Evolutionary conservation across 2,329 filamentous ascomycete genomes (phyloP).

Genomic region (Fusarium pseudonygamai): DNA sequence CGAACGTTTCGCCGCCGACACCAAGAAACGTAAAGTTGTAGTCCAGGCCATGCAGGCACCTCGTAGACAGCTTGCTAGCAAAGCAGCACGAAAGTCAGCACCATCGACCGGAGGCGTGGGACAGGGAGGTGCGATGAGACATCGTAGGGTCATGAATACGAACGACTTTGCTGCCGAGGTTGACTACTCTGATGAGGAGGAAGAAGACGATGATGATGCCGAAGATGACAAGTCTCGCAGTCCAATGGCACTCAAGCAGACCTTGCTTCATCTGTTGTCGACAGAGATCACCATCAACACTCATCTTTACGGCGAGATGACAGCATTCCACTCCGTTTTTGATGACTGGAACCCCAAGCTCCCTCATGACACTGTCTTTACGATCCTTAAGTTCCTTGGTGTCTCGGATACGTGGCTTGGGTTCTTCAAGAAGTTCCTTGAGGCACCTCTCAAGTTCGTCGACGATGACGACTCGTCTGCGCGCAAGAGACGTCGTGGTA

Average conservation of each 20-base stretch:
- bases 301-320: slow-evolving; percentile 56
- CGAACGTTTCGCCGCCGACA: background rate
- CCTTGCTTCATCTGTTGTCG: slow-evolving; percentile 57
- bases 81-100: background rate
- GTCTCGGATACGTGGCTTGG: slow-evolving; percentile 64
- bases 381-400: slow-evolving; percentile 67
- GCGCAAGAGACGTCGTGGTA: slow-evolving; percentile 59
- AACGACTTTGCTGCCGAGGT: background rate
- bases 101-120: background rate
- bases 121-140: background rate
- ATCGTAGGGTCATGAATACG: background rate
- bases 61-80: background rate
- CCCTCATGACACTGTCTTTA: slow-evolving; percentile 66
- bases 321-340: slow-evolving; percentile 58
- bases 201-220: slow-evolving; percentile 13
- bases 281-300: slow-evolving; percentile 59
- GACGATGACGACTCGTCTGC: slow-evolving; percentile 59
- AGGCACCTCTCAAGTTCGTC: slow-evolving; percentile 66
- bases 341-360: slow-evolving; percentile 55
- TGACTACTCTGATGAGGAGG: background rate
- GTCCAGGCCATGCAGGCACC: background rate
- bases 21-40: slow-evolving; percentile 3
- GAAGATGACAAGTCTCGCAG: slow-evolving; percentile 36
- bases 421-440: slow-evolving; percentile 69
- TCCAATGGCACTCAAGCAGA: slow-evolving; percentile 57